A percentile compares a stretch with the other conserved stretches of the same genome.
Evolutionary conservation across 2,329 filamentous ascomycete species (phyloP).

Genomic region (Penicillium paneum): DNA sequence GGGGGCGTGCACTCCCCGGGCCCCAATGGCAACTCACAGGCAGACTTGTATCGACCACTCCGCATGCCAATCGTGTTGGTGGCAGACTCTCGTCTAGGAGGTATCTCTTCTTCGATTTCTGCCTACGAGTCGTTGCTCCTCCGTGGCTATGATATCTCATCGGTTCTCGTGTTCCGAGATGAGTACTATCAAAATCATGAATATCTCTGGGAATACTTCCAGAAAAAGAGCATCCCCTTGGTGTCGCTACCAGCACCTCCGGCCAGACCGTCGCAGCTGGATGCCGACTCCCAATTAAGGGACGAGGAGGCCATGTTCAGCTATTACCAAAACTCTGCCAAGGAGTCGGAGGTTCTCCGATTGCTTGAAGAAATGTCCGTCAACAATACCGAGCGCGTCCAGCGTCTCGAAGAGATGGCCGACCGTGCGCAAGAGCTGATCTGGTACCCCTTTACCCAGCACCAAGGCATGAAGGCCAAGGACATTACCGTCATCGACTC

Average conservation of each 20-base stretch:
- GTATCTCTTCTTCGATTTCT: constrained; percentile 75
- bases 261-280: constrained; percentile 27
- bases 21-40: constrained; percentile 72
- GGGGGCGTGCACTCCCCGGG: constrained; percentile 77
- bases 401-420: constrained; percentile 60
- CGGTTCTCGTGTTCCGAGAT: constrained; percentile 67
- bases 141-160: constrained; percentile 74
- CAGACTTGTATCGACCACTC: constrained; percentile 71
- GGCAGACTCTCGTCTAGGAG: constrained; percentile 71
- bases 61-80: constrained; percentile 71
- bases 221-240: constrained; percentile 56
- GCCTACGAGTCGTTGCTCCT: constrained; percentile 74
- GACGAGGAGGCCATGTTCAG: constrained; percentile 58
- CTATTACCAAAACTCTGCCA: constrained; percentile 59
- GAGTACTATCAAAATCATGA: constrained; percentile 63
- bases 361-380: constrained; percentile 53
- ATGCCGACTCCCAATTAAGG: constrained; percentile 35
- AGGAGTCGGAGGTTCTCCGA: constrained; percentile 39
- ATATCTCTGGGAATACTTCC: constrained; percentile 68
- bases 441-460: constrained; percentile 88
- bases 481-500: constrained; percentile 76
- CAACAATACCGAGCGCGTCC: constrained; percentile 57
- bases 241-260: constrained; percentile 61
- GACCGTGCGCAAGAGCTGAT: constrained; percentile 61
- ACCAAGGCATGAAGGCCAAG: constrained; percentile 58